Evolutionary conservation across 352 stramenopile genomes (phyloP).

Genomic region (Vaucheria bursata): DNA sequence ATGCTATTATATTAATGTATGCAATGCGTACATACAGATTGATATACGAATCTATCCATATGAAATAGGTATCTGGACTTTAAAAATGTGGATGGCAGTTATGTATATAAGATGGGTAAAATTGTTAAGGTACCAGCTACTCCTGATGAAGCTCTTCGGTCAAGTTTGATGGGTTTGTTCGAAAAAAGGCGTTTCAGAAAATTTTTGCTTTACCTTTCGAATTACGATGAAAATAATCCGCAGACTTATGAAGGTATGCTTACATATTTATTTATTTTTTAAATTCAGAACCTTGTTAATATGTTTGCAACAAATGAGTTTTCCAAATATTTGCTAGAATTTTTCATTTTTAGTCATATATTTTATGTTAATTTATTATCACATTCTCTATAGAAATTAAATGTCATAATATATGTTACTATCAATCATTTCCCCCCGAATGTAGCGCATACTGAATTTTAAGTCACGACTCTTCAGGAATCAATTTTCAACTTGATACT

Average conservation of each 20-base stretch:
- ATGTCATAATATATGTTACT: background rate
- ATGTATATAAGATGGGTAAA: slow-evolving; percentile 92
- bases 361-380: background rate
- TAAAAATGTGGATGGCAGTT: slow-evolving; percentile 96
- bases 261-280: background rate
- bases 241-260: slow-evolving; percentile 39
- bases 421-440: no score
- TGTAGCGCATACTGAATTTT: no score
- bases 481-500: no score
- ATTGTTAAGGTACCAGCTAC: slow-evolving; percentile 88
- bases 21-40: no score
- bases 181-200: slow-evolving; percentile 98
- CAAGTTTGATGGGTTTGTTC: slow-evolving; percentile 96
- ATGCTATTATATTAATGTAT: no score
- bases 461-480: no score
- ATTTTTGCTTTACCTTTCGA: slow-evolving; percentile 93
- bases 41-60: no score
- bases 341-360: background rate
- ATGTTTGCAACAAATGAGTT: background rate
- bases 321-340: background rate
- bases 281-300: no score
- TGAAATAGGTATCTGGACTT: slow-evolving; percentile 97
- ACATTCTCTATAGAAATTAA: background rate
- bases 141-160: slow-evolving; percentile 85
- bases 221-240: slow-evolving; percentile 57